These are phyloP conservation scores for Beauveria asiatica DNA, from an alignment of 2,329 filamentous ascomycete species.

Conservation along the genomic window DNA sequence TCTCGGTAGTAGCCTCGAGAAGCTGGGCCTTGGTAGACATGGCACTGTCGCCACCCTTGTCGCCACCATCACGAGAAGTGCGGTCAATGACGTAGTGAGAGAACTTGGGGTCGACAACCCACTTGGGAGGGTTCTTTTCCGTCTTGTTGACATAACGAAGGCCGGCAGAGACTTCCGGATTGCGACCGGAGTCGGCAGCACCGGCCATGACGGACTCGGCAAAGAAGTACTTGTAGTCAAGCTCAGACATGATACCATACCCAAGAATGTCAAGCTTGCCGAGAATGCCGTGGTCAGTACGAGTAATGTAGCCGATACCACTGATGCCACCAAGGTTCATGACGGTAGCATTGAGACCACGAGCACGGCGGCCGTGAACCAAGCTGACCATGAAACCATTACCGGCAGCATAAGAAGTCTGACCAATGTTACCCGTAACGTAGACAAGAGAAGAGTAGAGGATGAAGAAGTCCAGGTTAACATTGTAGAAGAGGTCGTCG, in stretches of 20 bases:
- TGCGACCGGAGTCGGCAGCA: slow-evolving; percentile 1
- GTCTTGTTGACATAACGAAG: slow-evolving; percentile 7
- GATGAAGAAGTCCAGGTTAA: slow-evolving; percentile 32
- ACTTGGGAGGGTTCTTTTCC: slow-evolving; percentile 8
- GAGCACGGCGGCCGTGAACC: slow-evolving; percentile 17
- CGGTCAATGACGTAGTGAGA: slow-evolving; percentile 11
- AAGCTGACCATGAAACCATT: slow-evolving; percentile 30
- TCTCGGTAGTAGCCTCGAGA: slow-evolving; percentile 10
- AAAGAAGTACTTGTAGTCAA: slow-evolving; percentile 19
- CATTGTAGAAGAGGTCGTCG: slow-evolving; percentile 22
- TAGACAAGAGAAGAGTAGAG: slow-evolving; percentile 29
- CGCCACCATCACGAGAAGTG: slow-evolving; percentile 4
- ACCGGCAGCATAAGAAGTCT: slow-evolving; percentile 29
- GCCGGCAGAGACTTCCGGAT: slow-evolving; percentile 11
- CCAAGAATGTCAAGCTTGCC: slow-evolving; percentile 12
- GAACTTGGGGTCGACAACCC: slow-evolving; percentile 13
- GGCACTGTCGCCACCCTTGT: slow-evolving; percentile 1
- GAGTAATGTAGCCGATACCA: slow-evolving; percentile 14
- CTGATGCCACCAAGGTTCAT: slow-evolving; percentile 21
- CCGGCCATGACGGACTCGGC: slow-evolving; percentile 15
- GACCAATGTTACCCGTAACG: slow-evolving; percentile 28
- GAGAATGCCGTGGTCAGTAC: slow-evolving; percentile 7
- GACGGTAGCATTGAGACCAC: slow-evolving; percentile 18
- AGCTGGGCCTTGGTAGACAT: slow-evolving; percentile 8
- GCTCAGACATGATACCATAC: slow-evolving; percentile 15